Evolutionary conservation across 73 alveolate genomes (phyloP).

Genomic region (Durusdinium trenchii): DNA sequence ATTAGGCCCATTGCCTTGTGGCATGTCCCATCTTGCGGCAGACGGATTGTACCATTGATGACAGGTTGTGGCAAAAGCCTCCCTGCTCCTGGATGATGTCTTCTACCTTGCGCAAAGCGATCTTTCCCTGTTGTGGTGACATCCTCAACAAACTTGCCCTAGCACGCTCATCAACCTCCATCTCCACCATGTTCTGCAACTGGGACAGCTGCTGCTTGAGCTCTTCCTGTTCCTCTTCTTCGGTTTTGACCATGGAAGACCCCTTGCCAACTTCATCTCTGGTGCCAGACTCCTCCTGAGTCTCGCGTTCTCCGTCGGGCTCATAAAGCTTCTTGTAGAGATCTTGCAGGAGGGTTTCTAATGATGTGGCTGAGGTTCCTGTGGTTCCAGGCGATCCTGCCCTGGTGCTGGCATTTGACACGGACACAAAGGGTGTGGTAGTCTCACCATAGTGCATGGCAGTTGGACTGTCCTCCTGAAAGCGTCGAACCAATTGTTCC

Average conservation of each 20-base stretch:
- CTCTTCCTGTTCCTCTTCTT: conserved; percentile 41
- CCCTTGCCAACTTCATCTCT: background rate
- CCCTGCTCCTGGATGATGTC: conserved; percentile 36
- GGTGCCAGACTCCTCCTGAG: background rate
- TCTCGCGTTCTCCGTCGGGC: background rate
- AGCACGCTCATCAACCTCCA: conserved; percentile 37
- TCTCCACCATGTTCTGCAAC: conserved; percentile 4
- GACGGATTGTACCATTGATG: conserved; percentile 40
- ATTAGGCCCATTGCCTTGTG: no score
- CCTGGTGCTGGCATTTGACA: background rate
- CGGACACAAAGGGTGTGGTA: conserved; percentile 12
- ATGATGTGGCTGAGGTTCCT: background rate
- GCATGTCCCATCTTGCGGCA: conserved; percentile 41
- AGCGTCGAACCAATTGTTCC: conserved; percentile 28
- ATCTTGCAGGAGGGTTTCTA: background rate
- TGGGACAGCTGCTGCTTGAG: background rate
- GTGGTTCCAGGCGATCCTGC: conserved; percentile 18
- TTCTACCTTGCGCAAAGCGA: conserved; percentile 48
- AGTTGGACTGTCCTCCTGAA: conserved; percentile 24
- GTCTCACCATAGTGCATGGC: conserved; percentile 14
- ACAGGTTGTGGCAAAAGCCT: conserved; percentile 48
- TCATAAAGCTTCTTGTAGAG: conserved; percentile 4
- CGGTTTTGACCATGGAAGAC: background rate
- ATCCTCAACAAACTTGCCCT: conserved; percentile 18
- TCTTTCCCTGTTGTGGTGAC: conserved; percentile 11